Conservation (phyloP, 345 rosid species). For the Moricandia moricandioides region DNA sequence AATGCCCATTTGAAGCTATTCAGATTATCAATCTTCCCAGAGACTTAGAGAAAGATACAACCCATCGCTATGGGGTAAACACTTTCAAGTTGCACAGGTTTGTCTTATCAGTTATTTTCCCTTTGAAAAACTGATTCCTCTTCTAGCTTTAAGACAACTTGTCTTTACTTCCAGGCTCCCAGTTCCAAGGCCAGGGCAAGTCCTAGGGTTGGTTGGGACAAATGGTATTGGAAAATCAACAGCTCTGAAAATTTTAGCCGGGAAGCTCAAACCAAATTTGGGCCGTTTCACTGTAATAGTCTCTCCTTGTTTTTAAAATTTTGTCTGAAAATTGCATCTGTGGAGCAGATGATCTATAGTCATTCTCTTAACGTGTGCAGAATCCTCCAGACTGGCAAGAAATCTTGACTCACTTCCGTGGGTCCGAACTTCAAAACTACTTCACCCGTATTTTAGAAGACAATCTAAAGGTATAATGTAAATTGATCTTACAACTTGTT, state of each 20-base stretch:
- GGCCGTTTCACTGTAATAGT: constrained; percentile 78
- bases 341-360: background rate
- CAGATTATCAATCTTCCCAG: constrained; percentile 96
- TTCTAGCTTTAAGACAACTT: constrained; percentile 22
- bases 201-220: constrained; percentile 98
- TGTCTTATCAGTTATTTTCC: background rate
- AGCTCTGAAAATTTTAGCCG: constrained; percentile 92
- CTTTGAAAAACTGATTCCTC: background rate
- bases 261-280: constrained; percentile 93
- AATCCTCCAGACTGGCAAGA: constrained; percentile 99
- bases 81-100: constrained; percentile 93
- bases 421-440: constrained; percentile 94
- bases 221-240: constrained; percentile 99
- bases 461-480: constrained; percentile 72
- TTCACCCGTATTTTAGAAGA: constrained; percentile 96
- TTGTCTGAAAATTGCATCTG: background rate
- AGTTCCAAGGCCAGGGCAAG: constrained; percentile 98
- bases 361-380: constrained; percentile 40
- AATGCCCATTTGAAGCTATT: constrained; percentile 98
- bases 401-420: constrained; percentile 91
- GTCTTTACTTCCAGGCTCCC: constrained; percentile 64
- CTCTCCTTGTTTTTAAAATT: constrained; percentile 2
- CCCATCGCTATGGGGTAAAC: constrained; percentile 95
- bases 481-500: background rate
- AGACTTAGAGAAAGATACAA: constrained; percentile 91